phyloP scores from a whole-genome alignment of 78 protist genomes.

The Corallochytrium limacisporum region DNA sequence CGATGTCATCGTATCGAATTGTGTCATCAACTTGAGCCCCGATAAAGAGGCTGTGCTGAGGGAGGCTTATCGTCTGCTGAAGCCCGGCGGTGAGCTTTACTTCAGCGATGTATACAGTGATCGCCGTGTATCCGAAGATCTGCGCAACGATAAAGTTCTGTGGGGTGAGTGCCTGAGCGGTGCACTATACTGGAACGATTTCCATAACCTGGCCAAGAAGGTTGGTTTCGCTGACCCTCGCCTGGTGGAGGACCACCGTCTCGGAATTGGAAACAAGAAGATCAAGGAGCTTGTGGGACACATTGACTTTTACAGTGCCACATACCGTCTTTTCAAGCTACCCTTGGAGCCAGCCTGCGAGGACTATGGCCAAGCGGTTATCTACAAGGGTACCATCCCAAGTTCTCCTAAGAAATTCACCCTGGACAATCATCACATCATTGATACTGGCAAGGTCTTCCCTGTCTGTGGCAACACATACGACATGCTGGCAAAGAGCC shows the following conservation, averaged over 20 bases:
- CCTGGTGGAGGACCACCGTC: neutral
- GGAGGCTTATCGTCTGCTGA: conserved; percentile 41
- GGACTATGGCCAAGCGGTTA: conserved; percentile 67
- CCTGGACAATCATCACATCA: conserved; percentile 29
- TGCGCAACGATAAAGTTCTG: conserved; percentile 10
- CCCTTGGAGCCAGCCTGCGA: conserved; percentile 51
- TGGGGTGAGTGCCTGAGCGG: conserved; percentile 62
- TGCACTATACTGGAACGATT: conserved; percentile 57
- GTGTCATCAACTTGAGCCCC: conserved; percentile 62
- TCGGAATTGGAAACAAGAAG: neutral
- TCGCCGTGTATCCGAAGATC: conserved; percentile 30
- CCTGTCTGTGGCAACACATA: conserved; percentile 49
- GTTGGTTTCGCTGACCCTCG: conserved; percentile 57
- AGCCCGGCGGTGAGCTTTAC: conserved; percentile 57
- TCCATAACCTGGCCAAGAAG: neutral
- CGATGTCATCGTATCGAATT: conserved; percentile 49
- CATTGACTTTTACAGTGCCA: conserved; percentile 33
- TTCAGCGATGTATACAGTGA: conserved; percentile 56
- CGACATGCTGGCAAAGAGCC: conserved; percentile 31
- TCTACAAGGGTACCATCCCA: conserved; percentile 52
- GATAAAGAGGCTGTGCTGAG: conserved; percentile 46
- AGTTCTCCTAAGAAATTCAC: neutral
- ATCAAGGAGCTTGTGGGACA: conserved; percentile 7
- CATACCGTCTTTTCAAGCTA: conserved; percentile 65
- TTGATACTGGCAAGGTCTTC: conserved; percentile 23